Conservation (phyloP, 1,139 yeast genomes). For the Pneumocystis wakefieldiae region DNA sequence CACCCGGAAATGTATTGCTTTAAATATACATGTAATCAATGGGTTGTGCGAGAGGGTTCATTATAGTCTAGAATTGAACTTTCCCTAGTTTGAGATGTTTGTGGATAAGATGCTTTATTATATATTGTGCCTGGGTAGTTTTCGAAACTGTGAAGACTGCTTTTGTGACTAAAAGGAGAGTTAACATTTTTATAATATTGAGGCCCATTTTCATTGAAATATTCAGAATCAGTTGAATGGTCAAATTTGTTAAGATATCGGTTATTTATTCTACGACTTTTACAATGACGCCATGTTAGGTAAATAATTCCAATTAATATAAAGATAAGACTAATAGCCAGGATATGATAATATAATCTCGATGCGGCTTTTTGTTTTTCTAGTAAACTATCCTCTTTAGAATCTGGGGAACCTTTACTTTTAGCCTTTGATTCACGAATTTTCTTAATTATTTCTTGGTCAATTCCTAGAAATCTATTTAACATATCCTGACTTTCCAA, state of each 20-base stretch:
- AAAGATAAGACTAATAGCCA: background rate
- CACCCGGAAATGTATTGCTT: background rate
- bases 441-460: background rate
- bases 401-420: background rate
- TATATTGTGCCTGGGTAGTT: background rate
- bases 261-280: background rate
- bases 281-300: background rate
- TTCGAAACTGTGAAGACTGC: background rate
- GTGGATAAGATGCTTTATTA: background rate
- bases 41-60: background rate
- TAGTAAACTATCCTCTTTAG: background rate
- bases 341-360: background rate
- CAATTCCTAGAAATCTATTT: constrained; percentile 23
- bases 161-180: background rate
- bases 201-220: background rate
- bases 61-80: background rate
- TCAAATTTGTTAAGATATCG: background rate
- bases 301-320: background rate
- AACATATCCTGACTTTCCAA: constrained; percentile 50
- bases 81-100: background rate
- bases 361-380: background rate
- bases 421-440: background rate
- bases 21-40: too few relatives aligned
- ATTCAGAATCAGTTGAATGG: background rate
- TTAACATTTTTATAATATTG: background rate